Base-by-base conservation (phyloP, 1,284 basidiomycete genomes). In the Volvariella surrecta region DNA sequence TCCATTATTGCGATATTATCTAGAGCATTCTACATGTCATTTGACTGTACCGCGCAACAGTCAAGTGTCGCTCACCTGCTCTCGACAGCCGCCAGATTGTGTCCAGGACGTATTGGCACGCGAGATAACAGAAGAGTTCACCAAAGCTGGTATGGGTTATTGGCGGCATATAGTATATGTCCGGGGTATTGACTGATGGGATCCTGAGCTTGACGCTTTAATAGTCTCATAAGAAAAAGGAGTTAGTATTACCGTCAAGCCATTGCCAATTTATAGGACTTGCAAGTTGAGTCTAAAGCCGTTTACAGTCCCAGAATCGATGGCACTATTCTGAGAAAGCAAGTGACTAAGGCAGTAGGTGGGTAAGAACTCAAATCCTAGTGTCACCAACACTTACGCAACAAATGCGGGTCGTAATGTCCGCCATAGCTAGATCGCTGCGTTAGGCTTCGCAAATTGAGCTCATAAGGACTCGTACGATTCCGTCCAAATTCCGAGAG, bases 401-500 rank as follows among this genome's bases (percentile, higher is more conserved):
- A 74, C 78, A 54, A 77, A 80, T 16, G 68, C 71, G 20, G 77
- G 79, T 1, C 76, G 51, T 81, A 81, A 52, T 81, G 79, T 3
- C 78, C 79, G 37, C 76, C 77, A 50, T 78, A 76, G 11, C 73
- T 75, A 45, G 9, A 15, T 35, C 4, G 24, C 11, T 28, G 11
- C 6, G 24, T 28, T 28, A 28, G 24, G 24, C n/a, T n/a, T n/a
- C n/a, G 34, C 19, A 24, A 13, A 28, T 37, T 8, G 28, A 43
- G 42, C 6, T 43, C 20, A 31, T 32, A 19, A 34, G 24, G 39
- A 42, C 17, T 50, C 62, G 48, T 50, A 76, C 62, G 74, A 79
- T 55, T 81, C 79, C 0, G 76, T 77, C 73, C 76, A 81, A 42
- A 82, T 67, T 8, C 73, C 78, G 45, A 81, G 69, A 4, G 74